A percentile compares a stretch with the other conserved stretches of the same genome.
Evolutionary conservation across 192 early-diverging fungal species (phyloP).

Genomic region (Backusella luteola): DNA sequence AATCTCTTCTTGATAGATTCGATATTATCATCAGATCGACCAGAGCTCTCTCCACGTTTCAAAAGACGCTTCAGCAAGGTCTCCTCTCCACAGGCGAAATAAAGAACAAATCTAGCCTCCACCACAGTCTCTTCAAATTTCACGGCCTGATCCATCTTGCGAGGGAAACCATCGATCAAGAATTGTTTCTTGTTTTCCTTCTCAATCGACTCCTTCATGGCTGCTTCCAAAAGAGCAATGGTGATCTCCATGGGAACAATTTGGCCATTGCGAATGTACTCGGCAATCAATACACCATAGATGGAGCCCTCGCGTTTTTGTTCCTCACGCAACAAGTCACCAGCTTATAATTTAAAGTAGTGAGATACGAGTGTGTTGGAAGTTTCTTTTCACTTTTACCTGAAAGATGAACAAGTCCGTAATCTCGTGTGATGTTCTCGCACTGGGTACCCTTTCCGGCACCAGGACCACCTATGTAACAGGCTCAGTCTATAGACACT

Average conservation of each 20-base stretch:
- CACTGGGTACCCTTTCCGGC: slow-evolving; percentile 97
- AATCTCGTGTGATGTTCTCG: slow-evolving; percentile 80
- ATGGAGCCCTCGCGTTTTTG: slow-evolving; percentile 73
- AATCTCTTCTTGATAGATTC: slow-evolving; percentile 98
- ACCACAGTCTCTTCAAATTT: slow-evolving; percentile 87
- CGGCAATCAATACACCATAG: slow-evolving; percentile 87
- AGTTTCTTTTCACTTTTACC: slow-evolving; percentile 39
- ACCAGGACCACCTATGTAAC: slow-evolving; percentile 62
- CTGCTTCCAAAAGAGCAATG: slow-evolving; percentile 82
- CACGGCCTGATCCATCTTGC: slow-evolving; percentile 87
- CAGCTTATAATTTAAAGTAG: slow-evolving; percentile 50
- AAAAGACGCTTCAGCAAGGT: slow-evolving; percentile 84
- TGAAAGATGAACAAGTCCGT: slow-evolving; percentile 90
- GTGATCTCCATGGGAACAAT: slow-evolving; percentile 97
- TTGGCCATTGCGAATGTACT: slow-evolving; percentile 85
- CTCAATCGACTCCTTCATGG: slow-evolving; percentile 71
- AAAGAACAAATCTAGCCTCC: slow-evolving; percentile 71
- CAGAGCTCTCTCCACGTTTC: slow-evolving; percentile 91
- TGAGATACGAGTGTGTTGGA: background rate
- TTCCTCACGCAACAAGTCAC: slow-evolving; percentile 92
- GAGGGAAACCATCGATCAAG: slow-evolving; percentile 96
- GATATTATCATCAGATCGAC: slow-evolving; percentile 90
- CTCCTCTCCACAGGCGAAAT: slow-evolving; percentile 92
- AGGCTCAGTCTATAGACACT: background rate
- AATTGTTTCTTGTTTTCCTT: slow-evolving; percentile 61